phyloP scores from a whole-genome alignment of 202 grass and related monocot genomes.

The Zizania palustris region DNA sequence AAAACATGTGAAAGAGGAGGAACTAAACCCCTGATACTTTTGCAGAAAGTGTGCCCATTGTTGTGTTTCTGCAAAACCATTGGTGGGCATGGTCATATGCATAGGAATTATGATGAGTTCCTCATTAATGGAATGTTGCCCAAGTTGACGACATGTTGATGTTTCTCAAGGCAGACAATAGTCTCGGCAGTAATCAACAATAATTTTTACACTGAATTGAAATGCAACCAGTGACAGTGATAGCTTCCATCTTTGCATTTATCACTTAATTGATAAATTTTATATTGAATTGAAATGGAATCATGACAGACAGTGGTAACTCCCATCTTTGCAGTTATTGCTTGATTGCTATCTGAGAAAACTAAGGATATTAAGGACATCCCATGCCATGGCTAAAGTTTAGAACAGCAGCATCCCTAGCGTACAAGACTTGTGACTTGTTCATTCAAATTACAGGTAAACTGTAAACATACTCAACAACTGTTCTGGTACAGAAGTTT shows the following conservation, averaged over 20 bases:
- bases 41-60: slow-evolving; percentile 50
- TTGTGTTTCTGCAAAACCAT: slow-evolving; percentile 53
- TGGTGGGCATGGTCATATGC: slow-evolving; percentile 45
- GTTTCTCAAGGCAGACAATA: slow-evolving; percentile 10
- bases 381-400: not conserved
- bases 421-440: not conserved
- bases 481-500: slow-evolving; percentile 2
- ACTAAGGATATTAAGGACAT: not conserved
- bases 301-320: not conserved
- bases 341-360: not conserved
- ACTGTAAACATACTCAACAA: slow-evolving; percentile 19
- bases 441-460: slow-evolving; percentile 29
- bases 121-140: slow-evolving; percentile 36
- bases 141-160: slow-evolving; percentile 20
- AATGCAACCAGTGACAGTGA: not conserved
- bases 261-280: not conserved
- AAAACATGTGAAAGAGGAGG: slow-evolving; percentile 11
- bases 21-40: slow-evolving; percentile 29
- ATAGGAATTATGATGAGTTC: slow-evolving; percentile 47
- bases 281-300: not conserved
- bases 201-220: not conserved
- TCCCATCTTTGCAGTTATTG: not conserved
- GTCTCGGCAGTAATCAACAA: not conserved
- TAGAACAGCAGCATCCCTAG: not conserved
- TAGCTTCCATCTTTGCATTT: not conserved